These are phyloP conservation scores for Fallopia convolvulus DNA, from an alignment of 148 eudicot genomes.

Conservation along the genomic window DNA sequence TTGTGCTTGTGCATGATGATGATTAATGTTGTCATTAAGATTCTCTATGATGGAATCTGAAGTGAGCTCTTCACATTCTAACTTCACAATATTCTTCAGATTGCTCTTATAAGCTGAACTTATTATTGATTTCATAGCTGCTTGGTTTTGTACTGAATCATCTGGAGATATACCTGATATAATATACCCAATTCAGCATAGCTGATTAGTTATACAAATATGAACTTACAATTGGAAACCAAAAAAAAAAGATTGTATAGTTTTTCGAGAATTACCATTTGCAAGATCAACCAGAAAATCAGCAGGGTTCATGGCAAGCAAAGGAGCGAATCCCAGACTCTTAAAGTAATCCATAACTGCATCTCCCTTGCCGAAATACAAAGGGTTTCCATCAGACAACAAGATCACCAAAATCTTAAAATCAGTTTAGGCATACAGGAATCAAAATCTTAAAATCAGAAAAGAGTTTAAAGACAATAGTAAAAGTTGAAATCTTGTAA, in stretches of 20 bases:
- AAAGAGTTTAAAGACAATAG: neutral
- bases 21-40: neutral
- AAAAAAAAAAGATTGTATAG: too few relatives aligned
- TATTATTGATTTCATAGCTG: constrained; percentile 32
- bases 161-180: constrained; percentile 45
- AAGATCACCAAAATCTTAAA: too few relatives aligned
- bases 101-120: constrained; percentile 37
- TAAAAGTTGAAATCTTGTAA: neutral
- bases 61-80: constrained; percentile 20
- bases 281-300: constrained; percentile 83
- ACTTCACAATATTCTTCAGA: constrained; percentile 32
- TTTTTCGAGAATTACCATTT: constrained; percentile 30
- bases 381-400: constrained; percentile 53
- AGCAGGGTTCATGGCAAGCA: constrained; percentile 71
- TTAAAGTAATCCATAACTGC: constrained; percentile 61
- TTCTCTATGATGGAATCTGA: constrained; percentile 11
- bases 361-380: constrained; percentile 59
- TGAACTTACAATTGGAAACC: too few relatives aligned
- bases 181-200: neutral
- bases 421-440: neutral
- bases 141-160: constrained; percentile 34
- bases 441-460: neutral
- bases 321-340: constrained; percentile 47
- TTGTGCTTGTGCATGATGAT: too few relatives aligned
- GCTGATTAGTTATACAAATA: too few relatives aligned